A percentile compares a stretch with the other conserved stretches of the same genome.
Conservation (phyloP, 176 grass and related monocot species). For the Phoenix roebelenii region DNA sequence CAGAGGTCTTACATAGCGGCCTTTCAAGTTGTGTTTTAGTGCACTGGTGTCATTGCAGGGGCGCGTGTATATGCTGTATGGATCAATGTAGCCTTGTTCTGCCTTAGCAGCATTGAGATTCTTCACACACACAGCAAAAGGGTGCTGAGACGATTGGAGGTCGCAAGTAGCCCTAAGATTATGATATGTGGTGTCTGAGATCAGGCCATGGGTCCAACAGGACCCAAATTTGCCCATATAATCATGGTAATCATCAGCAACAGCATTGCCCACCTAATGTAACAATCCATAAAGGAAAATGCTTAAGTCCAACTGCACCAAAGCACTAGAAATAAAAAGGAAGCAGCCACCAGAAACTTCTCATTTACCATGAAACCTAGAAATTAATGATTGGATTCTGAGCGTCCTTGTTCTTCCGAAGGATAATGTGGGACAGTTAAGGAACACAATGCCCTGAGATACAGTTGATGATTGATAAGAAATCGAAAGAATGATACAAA, state of each 20-base stretch:
- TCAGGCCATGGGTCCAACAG: conserved; percentile 92
- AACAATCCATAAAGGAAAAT: conserved; percentile 7
- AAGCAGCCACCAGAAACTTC: not conserved
- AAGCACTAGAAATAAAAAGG: not conserved
- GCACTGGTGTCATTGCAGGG: conserved; percentile 68
- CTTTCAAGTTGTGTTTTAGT: conserved; percentile 50
- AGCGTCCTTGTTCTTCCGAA: conserved; percentile 45
- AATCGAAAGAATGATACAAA: too few species aligned
- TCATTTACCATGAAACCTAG: conserved; percentile 77
- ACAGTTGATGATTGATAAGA: too few species aligned
- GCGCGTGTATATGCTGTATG: conserved; percentile 71
- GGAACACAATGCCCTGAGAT: conserved; percentile 90
- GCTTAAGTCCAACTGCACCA: too few species aligned
- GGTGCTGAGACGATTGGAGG: conserved; percentile 55
- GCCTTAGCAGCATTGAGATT: conserved; percentile 59
- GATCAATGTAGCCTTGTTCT: conserved; percentile 90
- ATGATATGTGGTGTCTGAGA: conserved; percentile 81
- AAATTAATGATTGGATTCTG: conserved; percentile 62
- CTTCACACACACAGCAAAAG: conserved; percentile 67
- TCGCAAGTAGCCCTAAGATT: conserved; percentile 62
- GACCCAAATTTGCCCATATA: conserved; percentile 95
- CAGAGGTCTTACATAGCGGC: conserved; percentile 57
- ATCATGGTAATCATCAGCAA: conserved; percentile 87
- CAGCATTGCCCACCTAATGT: conserved; percentile 82
- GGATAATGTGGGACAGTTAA: conserved; percentile 61